Percentiles rank a stretch among this genome's conserved stretches.
Evolutionary conservation across 2,329 filamentous ascomycete genomes (phyloP).

Genomic region (Ascochyta rabiei): DNA sequence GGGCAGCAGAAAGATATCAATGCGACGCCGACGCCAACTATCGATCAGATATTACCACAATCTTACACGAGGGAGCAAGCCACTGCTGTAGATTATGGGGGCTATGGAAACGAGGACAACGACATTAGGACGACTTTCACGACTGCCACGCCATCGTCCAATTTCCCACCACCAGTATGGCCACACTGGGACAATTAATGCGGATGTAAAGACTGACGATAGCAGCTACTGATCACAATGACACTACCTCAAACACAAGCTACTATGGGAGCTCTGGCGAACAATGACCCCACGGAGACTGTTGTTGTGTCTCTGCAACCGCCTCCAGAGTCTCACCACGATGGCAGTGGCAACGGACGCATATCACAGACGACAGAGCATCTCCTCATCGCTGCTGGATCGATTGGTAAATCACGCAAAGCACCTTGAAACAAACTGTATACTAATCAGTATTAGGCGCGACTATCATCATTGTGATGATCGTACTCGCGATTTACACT

Average conservation of each 20-base stretch:
- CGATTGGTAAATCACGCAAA: constrained; percentile 39
- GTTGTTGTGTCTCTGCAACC: constrained; percentile 33
- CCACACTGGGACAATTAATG: background rate
- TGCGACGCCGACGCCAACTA: constrained; percentile 27
- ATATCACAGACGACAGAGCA: constrained; percentile 49
- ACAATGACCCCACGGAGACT: constrained; percentile 34
- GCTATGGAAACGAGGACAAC: constrained; percentile 17
- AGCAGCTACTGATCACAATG: constrained; percentile 33
- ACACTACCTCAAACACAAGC: constrained; percentile 22
- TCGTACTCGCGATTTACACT: constrained; percentile 44
- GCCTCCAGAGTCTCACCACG: constrained; percentile 19
- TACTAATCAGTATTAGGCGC: constrained; percentile 39
- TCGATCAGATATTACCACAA: constrained; percentile 21
- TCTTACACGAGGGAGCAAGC: constrained; percentile 22
- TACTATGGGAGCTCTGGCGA: constrained; percentile 27
- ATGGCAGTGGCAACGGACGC: constrained; percentile 25
- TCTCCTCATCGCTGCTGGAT: constrained; percentile 49
- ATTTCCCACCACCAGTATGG: constrained; percentile 31
- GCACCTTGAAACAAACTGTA: background rate
- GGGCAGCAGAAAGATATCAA: constrained; percentile 15
- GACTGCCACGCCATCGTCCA: constrained; percentile 17
- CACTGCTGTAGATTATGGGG: constrained; percentile 3
- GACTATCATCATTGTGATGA: constrained; percentile 47
- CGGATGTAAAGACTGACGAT: constrained; percentile 21
- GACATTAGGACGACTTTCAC: constrained; percentile 19